Conservation (phyloP, 106 monocot genomes). For the Apostasia ramifera region DNA sequence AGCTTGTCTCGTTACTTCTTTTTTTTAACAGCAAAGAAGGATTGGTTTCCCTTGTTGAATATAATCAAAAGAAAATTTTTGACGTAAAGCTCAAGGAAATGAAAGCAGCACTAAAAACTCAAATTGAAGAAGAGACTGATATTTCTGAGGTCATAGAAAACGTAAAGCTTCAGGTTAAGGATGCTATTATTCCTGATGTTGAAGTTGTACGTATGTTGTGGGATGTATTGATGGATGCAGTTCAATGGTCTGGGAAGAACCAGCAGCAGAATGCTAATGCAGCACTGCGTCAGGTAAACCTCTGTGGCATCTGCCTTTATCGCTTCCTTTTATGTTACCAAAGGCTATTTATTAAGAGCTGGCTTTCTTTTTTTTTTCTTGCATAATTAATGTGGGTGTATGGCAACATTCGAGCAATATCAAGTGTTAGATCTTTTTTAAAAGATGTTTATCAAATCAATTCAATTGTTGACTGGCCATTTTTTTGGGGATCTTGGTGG, state of each 20-base stretch:
- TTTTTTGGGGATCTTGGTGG: too few relatives aligned
- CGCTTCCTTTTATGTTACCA: too few relatives aligned
- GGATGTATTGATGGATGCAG: constrained; percentile 97
- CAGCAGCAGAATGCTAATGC: constrained; percentile 97
- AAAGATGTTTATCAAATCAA: too few relatives aligned
- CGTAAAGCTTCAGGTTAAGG: constrained; percentile 73
- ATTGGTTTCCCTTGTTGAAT: constrained; percentile 66
- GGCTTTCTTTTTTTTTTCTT: too few relatives aligned
- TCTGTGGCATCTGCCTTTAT: too few relatives aligned
- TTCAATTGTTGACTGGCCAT: too few relatives aligned
- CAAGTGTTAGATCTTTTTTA: too few relatives aligned
- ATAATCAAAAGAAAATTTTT: constrained; percentile 93
- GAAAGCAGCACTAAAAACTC: constrained; percentile 63
- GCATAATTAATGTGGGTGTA: too few relatives aligned
- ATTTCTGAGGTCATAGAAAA: constrained; percentile 77
- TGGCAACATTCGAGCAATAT: too few relatives aligned
- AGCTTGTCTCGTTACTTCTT: too few relatives aligned
- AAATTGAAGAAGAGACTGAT: constrained; percentile 73
- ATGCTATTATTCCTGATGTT: constrained; percentile 81
- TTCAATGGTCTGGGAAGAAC: constrained; percentile 99
- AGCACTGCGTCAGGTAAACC: constrained; percentile 68
- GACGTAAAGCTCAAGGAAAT: constrained; percentile 92
- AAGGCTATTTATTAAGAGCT: too few relatives aligned
- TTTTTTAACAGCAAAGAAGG: constrained; percentile 70
- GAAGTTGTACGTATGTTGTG: constrained; percentile 88